Conservation (phyloP, 306 rosid genomes). For the Sophora flavescens region DNA sequence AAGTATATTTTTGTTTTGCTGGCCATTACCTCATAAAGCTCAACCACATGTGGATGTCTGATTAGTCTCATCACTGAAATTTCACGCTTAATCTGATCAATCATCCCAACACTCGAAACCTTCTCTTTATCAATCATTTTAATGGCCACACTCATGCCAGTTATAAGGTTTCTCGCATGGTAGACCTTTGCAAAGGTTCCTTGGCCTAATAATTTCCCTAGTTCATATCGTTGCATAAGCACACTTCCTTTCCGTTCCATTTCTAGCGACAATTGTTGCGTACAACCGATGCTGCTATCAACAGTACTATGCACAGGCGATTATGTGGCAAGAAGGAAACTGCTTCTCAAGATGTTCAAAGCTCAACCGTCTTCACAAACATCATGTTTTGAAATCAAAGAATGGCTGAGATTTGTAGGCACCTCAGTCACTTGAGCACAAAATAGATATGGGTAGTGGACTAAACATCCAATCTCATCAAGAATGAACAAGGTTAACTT, state of each 20-base stretch:
- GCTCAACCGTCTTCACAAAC: constrained; percentile 83
- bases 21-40: constrained; percentile 96
- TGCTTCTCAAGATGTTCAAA: constrained; percentile 45
- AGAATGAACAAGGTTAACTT: constrained; percentile 51
- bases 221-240: constrained; percentile 81
- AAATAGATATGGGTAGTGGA: constrained; percentile 42
- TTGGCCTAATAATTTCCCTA: constrained; percentile 85
- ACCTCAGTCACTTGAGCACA: constrained; percentile 50
- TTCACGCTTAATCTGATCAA: constrained; percentile 90
- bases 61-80: constrained; percentile 84
- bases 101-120: constrained; percentile 80
- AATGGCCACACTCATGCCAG: constrained; percentile 76
- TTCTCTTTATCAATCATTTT: constrained; percentile 79
- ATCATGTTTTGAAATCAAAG: constrained; percentile 56
- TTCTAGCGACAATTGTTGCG: constrained; percentile 33
- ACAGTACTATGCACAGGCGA: constrained; percentile 29
- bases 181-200: constrained; percentile 98
- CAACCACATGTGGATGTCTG: constrained; percentile 90
- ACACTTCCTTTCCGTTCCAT: constrained; percentile 77
- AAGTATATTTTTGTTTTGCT: constrained; percentile 88
- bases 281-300: constrained; percentile 42
- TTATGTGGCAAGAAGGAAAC: constrained; percentile 40
- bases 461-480: constrained; percentile 63
- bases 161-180: constrained; percentile 68
- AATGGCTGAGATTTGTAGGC: constrained; percentile 50